Evolutionary conservation across 768 basidiomycete species (phyloP), one percentile per base, ranked within the genome.

Genomic region (Termitomyces sp.): DNA sequence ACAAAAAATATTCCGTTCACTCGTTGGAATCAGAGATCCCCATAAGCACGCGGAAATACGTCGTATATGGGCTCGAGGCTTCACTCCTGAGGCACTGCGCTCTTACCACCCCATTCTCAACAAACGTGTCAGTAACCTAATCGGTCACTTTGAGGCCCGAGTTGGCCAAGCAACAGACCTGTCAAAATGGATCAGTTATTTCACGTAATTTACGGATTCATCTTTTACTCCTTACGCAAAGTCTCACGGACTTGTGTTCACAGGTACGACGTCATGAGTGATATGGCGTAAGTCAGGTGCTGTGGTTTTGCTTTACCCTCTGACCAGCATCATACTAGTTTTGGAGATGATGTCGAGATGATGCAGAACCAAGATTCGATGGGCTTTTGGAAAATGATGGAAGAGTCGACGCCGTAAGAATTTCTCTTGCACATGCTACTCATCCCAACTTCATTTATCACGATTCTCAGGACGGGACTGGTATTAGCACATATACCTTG

Each of bases 261-360:
- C 39, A 77, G 77, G 36, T 76, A 71, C 58, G 77, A 79, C 64
- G 68, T 78, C 35, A 78, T 78, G 72, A 73, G 74, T 12, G 78
- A 79, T 57, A 68, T 77, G 35, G 76, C 74, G 76, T 78, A 65
- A 61, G 72, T 61, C 20, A 6, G 18, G n/a, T 32, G 15, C 28
- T 11, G 18, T 18, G 11, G 11, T 15, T 46, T 36, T 24, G 20
- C 22, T 32, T 32, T 18, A n/a, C 44, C 42, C 2, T 44, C 32
- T 57, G 39, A 45, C 44, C n/a, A 2, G 4, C 20, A 33, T 24
- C 46, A 32, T 42, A 13, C 7, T 61, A 75, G 75, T 2, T 74
- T 75, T 42, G 74, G 73, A 3, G 73, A 70, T 11, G 66, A 69
- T 24, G 20, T 52, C 7, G 60, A 66, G 40, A 53, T 64, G 50